Base-by-base conservation (phyloP, 164 flowering plant species). In the Litsea cubeba region DNA sequence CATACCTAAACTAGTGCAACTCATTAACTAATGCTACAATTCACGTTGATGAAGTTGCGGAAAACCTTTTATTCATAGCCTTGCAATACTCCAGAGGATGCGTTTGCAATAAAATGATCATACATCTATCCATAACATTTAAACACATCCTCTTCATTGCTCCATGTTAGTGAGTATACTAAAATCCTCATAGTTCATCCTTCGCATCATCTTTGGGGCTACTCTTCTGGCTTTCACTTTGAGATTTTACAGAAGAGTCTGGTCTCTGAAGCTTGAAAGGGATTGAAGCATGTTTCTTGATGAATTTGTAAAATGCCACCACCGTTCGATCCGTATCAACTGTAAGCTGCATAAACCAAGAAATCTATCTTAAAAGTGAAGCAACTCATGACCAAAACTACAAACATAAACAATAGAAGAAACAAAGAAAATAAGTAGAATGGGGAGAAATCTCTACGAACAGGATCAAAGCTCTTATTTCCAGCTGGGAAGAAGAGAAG, bases 401-500 rank as follows among this genome's bases (percentile, higher is more conserved):
- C 46, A 40, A 40, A 40, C 11, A 40, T 40, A 40, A 40, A 40
- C 46, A 40, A 40, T 8, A 40, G 46, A 35, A 35, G 46, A 35
- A 35, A 0, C 46, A 35, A 35, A 40, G 46, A 54, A 12, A 54
- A 54, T 3, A 54, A 54, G 12, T 15, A 54, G 5, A 20, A 15
- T 54, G 60, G n/a, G 18, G 60, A 54, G 20, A 54, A 24, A 63
- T n/a, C 22, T 11, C 14, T 25, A 79, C 96, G 87, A 81, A 94
- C 98, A 1, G 98, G 97, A 75, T 94, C 95, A 74, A 84, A 85
- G 76, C 87, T 94, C 88, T 94, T 94, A 77, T 89, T 92, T 79
- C 97, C 98, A 22, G 98, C 98, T 12, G 97, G 98, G 84, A 87
- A 94, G 85, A 92, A 91, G 25, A 94, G 83, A 76, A 94, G 81